Evolutionary conservation across 768 basidiomycete genomes (phyloP).

Genomic region (Astraeus odoratus): DNA sequence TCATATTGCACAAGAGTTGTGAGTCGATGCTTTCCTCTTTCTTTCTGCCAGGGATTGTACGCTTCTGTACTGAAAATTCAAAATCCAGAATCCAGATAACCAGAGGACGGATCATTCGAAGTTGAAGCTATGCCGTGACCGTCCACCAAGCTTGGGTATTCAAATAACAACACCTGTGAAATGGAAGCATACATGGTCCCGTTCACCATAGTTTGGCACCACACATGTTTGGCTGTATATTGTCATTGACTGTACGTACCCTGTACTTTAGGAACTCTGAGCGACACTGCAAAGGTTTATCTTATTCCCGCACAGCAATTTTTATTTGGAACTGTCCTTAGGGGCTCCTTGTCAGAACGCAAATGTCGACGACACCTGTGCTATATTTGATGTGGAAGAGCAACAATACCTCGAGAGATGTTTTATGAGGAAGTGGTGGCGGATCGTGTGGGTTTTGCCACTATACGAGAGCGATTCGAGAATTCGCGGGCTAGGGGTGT

Average conservation of each 20-base stretch:
- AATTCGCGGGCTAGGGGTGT: conserved; percentile 30
- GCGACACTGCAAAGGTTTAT: conserved; percentile 43
- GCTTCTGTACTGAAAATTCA: conserved; percentile 48
- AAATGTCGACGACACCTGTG: conserved; percentile 76
- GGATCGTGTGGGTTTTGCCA: conserved; percentile 64
- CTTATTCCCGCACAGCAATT: conserved; percentile 57
- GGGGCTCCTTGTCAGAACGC: conserved; percentile 22
- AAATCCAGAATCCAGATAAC: conserved; percentile 55
- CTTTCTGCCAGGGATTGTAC: neutral
- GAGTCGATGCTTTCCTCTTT: conserved; percentile 19
- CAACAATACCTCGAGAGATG: conserved; percentile 63
- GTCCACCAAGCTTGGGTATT: conserved; percentile 70
- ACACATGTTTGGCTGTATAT: conserved; percentile 43
- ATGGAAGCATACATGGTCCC: conserved; percentile 35
- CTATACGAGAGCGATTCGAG: conserved; percentile 51
- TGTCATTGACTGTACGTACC: conserved; percentile 61
- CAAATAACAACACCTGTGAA: conserved; percentile 63
- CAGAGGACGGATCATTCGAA: conserved; percentile 56
- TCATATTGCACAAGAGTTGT: conserved; percentile 69
- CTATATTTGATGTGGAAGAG: conserved; percentile 75
- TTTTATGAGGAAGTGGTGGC: conserved; percentile 72
- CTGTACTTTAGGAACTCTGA: neutral
- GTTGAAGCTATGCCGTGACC: conserved; percentile 60
- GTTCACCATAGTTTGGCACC: conserved; percentile 1
- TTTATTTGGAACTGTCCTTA: conserved; percentile 62